phyloP scores from a whole-genome alignment of 306 rosid species.

The Inga laurina region DNA sequence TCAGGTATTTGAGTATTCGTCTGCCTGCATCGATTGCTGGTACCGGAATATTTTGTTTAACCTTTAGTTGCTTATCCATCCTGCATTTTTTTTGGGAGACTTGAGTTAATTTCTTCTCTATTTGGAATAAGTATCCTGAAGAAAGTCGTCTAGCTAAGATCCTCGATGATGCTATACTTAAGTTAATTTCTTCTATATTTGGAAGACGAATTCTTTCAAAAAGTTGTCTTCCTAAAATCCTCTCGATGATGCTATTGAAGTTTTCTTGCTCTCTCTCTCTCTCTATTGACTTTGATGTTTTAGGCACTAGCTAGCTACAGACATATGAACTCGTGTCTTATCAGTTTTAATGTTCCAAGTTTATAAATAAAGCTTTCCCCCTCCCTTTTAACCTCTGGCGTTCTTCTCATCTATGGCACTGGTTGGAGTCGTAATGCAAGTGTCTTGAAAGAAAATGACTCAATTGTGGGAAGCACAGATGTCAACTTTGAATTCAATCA shows the following conservation, averaged over 20 bases:
- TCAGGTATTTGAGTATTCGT: background rate
- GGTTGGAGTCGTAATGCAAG: background rate
- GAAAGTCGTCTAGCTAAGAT: background rate
- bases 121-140: background rate
- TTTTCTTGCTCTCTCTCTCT: background rate
- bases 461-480: background rate
- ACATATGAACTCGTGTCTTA: background rate
- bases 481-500: slow-evolving; percentile 1
- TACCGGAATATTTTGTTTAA: background rate
- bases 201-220: background rate
- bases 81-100: background rate
- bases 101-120: background rate
- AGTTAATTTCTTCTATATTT: background rate
- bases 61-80: background rate
- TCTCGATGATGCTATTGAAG: background rate
- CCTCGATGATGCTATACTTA: background rate
- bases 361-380: background rate
- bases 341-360: background rate
- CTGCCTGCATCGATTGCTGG: background rate
- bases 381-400: background rate
- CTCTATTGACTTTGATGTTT: background rate
- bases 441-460: background rate
- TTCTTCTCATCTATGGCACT: background rate
- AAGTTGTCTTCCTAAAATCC: background rate
- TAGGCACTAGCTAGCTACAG: background rate